phyloP scores from a whole-genome alignment of 257 asterid species.

The Solanum sejunctum region DNA sequence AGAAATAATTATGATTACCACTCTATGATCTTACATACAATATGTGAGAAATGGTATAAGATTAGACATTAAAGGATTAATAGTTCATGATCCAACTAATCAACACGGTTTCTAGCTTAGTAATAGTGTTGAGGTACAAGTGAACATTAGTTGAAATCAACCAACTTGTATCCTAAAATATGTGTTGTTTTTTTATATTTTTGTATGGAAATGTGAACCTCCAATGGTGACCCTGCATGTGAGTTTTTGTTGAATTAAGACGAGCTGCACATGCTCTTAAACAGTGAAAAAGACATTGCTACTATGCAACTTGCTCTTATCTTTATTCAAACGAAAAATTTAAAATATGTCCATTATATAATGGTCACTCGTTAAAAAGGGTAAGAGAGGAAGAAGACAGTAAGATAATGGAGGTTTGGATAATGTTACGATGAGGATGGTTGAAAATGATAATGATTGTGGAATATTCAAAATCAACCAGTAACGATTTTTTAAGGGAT shows the following conservation, averaged over 20 bases:
- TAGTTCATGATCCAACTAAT: neutral
- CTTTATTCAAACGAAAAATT: neutral
- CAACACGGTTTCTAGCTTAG: neutral
- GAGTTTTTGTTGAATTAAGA: conserved; percentile 13
- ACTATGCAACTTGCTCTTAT: neutral
- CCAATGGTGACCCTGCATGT: conserved; percentile 2
- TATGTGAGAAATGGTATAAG: neutral
- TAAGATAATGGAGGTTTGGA: too few species aligned
- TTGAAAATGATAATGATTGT: too few species aligned
- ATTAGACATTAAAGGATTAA: neutral
- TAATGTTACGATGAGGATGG: too few species aligned
- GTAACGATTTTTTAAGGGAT: too few species aligned
- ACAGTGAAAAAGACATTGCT: neutral
- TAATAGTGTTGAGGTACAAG: neutral
- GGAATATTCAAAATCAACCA: too few species aligned
- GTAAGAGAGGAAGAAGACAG: too few species aligned
- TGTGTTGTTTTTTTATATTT: neutral
- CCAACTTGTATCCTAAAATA: neutral
- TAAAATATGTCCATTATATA: too few species aligned
- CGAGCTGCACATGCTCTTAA: conserved; percentile 21
- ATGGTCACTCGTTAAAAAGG: too few species aligned
- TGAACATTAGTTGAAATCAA: neutral
- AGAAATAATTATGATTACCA: too few species aligned
- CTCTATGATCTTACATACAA: too few species aligned
- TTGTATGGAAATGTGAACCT: conserved; percentile 7